Evolutionary conservation across 2,329 filamentous ascomycete species (phyloP).

Genomic region (Cytospora schulzeri): DNA sequence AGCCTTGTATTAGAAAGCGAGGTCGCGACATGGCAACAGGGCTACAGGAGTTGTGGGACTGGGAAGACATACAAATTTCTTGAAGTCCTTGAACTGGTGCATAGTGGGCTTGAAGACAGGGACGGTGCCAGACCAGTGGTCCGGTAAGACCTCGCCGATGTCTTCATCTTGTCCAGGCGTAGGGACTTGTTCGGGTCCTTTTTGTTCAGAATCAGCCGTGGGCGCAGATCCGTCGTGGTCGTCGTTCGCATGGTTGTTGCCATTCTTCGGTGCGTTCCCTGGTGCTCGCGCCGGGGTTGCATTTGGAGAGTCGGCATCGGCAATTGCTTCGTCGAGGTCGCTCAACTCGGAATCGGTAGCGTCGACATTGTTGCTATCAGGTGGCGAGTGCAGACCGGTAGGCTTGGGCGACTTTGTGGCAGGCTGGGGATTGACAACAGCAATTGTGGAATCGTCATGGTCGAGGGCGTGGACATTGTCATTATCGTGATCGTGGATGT

Average conservation of each 20-base stretch:
- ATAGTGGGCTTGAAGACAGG: constrained; percentile 95
- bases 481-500: constrained; percentile 20
- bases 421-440: constrained; percentile 30
- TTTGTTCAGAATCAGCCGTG: not conserved
- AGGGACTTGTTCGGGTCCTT: constrained; percentile 30
- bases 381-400: constrained; percentile 62
- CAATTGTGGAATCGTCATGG: constrained; percentile 33
- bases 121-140: constrained; percentile 88
- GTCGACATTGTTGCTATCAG: constrained; percentile 65
- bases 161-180: constrained; percentile 46
- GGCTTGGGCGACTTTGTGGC: constrained; percentile 43
- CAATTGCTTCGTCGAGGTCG: constrained; percentile 61
- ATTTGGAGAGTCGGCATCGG: constrained; percentile 37
- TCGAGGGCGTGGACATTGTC: constrained; percentile 28
- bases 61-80: constrained; percentile 70
- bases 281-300: constrained; percentile 29
- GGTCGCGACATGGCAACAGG: constrained; percentile 6
- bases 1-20: constrained; percentile 34
- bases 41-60: not conserved
- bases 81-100: constrained; percentile 92
- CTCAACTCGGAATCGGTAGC: constrained; percentile 64
- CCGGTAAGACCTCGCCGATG: constrained; percentile 77
- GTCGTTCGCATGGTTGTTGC: constrained; percentile 17
- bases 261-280: constrained; percentile 16
- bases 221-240: constrained; percentile 14